A percentile compares a stretch with the other conserved stretches of the same genome.
phyloP scores from a whole-genome alignment of 192 early-diverging fungal species.

The Kappamyces sp. region DNA sequence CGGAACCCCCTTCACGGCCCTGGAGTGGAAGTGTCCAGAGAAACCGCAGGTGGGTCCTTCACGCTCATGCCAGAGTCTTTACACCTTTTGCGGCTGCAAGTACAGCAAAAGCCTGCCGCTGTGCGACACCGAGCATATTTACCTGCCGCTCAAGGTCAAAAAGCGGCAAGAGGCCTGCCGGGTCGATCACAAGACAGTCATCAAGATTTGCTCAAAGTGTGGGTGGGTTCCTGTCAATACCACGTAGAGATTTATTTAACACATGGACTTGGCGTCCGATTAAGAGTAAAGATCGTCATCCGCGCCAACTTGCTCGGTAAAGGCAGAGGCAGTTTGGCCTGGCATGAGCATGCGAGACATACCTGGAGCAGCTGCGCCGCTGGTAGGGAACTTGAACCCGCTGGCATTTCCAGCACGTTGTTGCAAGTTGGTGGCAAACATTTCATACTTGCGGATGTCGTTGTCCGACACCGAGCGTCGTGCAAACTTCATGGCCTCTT shows the following conservation, averaged over 20 bases:
- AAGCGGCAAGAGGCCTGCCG: too few species aligned
- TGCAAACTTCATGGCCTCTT: constrained; percentile 97
- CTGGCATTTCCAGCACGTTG: constrained; percentile 86
- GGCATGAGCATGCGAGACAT: constrained; percentile 9
- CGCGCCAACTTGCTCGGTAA: constrained; percentile 55
- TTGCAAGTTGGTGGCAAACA: constrained; percentile 98
- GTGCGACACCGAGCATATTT: too few species aligned
- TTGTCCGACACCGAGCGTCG: constrained; percentile 91
- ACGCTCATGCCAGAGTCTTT: too few species aligned
- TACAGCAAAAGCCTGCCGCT: too few species aligned
- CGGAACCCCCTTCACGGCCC: too few species aligned
- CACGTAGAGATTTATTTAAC: background rate
- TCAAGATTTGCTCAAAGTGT: too few species aligned
- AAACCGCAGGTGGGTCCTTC: too few species aligned
- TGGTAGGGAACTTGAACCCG: constrained; percentile 92
- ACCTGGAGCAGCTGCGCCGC: constrained; percentile 22
- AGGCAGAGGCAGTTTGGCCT: constrained; percentile 39
- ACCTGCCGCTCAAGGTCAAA: too few species aligned
- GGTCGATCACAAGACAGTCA: too few species aligned
- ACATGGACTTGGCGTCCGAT: constrained; percentile 14
- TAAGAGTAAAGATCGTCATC: constrained; percentile 83
- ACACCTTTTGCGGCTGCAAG: too few species aligned
- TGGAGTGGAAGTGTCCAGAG: too few species aligned
- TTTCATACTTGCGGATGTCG: constrained; percentile 98
- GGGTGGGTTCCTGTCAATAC: too few species aligned